Evolutionary conservation across 306 rosid species (phyloP).

Genomic region (Arachis hypogaea): DNA sequence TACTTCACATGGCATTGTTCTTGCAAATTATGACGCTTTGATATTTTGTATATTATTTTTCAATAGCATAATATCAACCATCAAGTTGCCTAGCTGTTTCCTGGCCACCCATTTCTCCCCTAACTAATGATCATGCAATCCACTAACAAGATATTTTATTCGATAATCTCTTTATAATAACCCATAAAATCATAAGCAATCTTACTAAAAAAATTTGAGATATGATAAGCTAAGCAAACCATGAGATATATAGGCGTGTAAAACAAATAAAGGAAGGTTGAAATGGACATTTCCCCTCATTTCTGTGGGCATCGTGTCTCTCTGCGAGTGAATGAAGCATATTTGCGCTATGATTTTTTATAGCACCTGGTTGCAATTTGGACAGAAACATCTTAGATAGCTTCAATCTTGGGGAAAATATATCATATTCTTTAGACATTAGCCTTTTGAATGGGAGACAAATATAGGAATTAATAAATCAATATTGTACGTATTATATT

Average conservation of each 20-base stretch:
- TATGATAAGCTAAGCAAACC: not conserved
- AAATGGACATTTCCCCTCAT: slow-evolving; percentile 9
- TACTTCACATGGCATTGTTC: slow-evolving; percentile 25
- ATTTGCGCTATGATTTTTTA: not conserved
- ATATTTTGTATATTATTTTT: slow-evolving; percentile 2
- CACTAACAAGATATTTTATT: slow-evolving; percentile 19
- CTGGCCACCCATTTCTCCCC: slow-evolving; percentile 11
- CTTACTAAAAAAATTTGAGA: not conserved
- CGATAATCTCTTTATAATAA: slow-evolving; percentile 10
- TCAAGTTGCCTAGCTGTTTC: slow-evolving; percentile 11
- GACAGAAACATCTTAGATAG: not conserved
- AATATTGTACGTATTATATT: not conserved
- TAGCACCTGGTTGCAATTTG: slow-evolving; percentile 2
- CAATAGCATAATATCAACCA: not conserved
- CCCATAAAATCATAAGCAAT: slow-evolving; percentile 34
- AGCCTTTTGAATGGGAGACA: not conserved
- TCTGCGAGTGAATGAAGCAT: not conserved
- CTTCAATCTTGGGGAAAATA: not conserved
- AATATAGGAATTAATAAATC: too few relatives aligned
- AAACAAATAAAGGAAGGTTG: not conserved
- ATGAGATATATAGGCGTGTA: not conserved
- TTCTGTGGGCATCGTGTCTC: not conserved
- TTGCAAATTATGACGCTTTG: not conserved
- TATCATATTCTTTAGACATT: not conserved
- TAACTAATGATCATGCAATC: slow-evolving; percentile 11